Evolutionary conservation across 2,329 filamentous ascomycete species (phyloP), one percentile per base, ranked within the genome.

Genomic region (Alternaria ethzedia): DNA sequence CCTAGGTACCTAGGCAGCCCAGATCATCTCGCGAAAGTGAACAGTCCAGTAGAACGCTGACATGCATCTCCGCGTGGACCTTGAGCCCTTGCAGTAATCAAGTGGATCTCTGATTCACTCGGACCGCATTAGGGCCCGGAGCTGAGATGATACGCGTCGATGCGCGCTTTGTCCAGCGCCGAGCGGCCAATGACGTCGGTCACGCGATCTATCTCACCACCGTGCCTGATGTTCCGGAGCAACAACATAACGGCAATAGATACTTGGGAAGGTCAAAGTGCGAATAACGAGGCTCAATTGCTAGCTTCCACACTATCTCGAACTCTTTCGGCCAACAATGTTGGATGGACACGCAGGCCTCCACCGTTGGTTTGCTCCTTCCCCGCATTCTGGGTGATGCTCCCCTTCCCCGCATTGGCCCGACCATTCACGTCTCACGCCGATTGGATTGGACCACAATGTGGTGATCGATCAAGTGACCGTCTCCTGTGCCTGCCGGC

Each of bases 401-500:
- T 65, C 64, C 49, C 44, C 59, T 71, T 70, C 69, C 66, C 67
- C 68, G 69, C 67, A 67, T 63, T 63, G 67, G 66, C 64, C 63
- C 59, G 64, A 65, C 65, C 69, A 71, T 71, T 74, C 73, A 69
- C 72, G 72, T 74, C 73, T 64, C 68, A 65, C 66, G 56, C 72
- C 70, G 71, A 70, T 71, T 70, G 68, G 70, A 67, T 68, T 64
- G 67, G 57, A 65, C 56, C 55, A 52, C 60, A 65, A 68, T 57
- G 62, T 76, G 75, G 73, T 76, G 74, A 69, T 69, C 68, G 74
- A 78, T 77, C 76, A 79, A 75, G 73, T 79, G 77, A 78, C 73
- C 59, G 54, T 60, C 65, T 64, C 59, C 57, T 63, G 57, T 60
- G 61, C 65, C 70, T 75, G 70, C 70, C 69, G 63, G 51, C 59